Base-by-base conservation (phyloP, 140 eudicot genomes). In the Bidens hawaiensis region DNA sequence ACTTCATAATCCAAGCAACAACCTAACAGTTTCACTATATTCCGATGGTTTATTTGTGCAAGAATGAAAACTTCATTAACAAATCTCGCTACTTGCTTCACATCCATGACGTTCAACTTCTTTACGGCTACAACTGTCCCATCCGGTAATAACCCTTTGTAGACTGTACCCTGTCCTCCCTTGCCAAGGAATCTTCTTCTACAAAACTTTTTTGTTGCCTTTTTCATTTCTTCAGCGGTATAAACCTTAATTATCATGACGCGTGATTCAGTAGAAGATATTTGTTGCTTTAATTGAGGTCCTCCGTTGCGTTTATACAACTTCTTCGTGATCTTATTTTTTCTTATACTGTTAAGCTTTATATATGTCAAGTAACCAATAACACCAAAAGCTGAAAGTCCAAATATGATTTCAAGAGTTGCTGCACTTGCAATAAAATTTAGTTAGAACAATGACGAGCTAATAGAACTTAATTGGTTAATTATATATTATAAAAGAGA, bases 31-130 rank as follows among this genome's bases (percentile, higher is more conserved):
- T 24, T 71, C 10, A 71, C 76, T n/a, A 71, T 62, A 71, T 71
- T 71, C 38, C 70, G 17, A 25, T 71, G 70, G 54, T 62, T 71
- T 22, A 71, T 36, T 42, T 71, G 70, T 17, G 70, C 36, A 30
- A 71, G 61, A 36, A 62, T 71, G 38, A 71, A 31, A 8, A 71
- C 56, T 51, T 71, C 76, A 26, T 71, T 62, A 22, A 62, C 50
- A 52, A 71, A 71, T 26, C 22, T 25, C 24, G 24, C 57, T 14
- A 62, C 38, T 19, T 49, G 42, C 10, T 54, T 40, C 17, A 50
- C 76, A 26, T 34, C 70, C 16, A 50, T 26, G 8, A 8, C 15
- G 9, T 62, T 34, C 22, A 48, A 71, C 56, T 53, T 71, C 40
- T 71, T 71, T n/a, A 71, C 17, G 50, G 76, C 76, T 4, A 62